phyloP scores from a whole-genome alignment of 495 filamentous ascomycete species.

The Hypoxylon intermedium region DNA sequence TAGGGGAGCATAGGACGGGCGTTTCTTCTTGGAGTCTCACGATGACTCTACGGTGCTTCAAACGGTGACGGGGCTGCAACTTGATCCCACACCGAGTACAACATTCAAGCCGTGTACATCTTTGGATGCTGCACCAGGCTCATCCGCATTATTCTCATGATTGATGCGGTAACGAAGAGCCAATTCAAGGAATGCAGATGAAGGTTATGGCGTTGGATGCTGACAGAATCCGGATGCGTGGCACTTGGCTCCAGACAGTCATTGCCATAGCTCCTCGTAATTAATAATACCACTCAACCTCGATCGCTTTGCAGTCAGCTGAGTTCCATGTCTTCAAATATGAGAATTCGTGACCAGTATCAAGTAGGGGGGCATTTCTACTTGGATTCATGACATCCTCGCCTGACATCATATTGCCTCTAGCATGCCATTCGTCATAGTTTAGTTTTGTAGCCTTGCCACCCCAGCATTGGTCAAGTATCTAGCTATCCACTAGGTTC shows the following conservation, averaged over 20 bases:
- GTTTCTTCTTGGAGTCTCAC: constrained; percentile 21
- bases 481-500: no score
- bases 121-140: constrained; percentile 22
- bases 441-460: no score
- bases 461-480: no score
- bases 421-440: no score
- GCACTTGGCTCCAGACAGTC: constrained; percentile 14
- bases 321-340: not conserved
- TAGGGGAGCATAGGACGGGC: constrained; percentile 31
- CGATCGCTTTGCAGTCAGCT: constrained; percentile 9
- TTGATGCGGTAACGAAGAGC: constrained; percentile 29
- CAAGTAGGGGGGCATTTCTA: not conserved
- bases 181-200: constrained; percentile 14
- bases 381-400: no score
- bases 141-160: constrained; percentile 18
- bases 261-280: constrained; percentile 14
- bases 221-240: constrained; percentile 18
- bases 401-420: no score
- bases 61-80: constrained; percentile 2
- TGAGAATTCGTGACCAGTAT: not conserved
- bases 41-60: constrained; percentile 11
- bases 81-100: constrained; percentile 9
- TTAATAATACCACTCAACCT: constrained; percentile 33
- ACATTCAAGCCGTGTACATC: constrained; percentile 13
- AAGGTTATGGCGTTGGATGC: constrained; percentile 31